Base-by-base conservation (phyloP, 129 eudicot species). In the Chrysanthemum lavandulifolium region DNA sequence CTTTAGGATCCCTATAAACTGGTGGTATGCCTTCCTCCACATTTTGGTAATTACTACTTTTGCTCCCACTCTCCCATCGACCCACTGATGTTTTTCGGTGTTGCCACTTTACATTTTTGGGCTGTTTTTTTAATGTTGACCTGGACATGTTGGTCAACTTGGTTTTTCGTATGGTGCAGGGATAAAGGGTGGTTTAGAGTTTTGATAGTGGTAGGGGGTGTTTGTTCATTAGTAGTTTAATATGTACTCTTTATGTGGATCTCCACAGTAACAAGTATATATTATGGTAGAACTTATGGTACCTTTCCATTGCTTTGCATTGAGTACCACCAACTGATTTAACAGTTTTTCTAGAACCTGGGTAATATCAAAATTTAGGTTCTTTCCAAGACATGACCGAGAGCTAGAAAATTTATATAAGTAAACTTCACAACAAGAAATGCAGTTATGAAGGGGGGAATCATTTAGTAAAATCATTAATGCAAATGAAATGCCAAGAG, bases 1-100 rank as follows among this genome's bases (percentile, higher is more conserved):
- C 78, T 88, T 53, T 75, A 93, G 84, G 65, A 64, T 10, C 14
- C 47, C 6, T 55, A 14, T 57, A 36, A 59, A 51, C 59, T 64
- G 16, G 16, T 36, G 19, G 10, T 76, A 13, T 66, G 55, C 53
- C 19, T 67, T 84, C 55, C 31, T 77, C 59, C 57, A 61, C 53
- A 75, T 57, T 71, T 49, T 65, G 71, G 74, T 71, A 40, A 51
- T 79, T 45, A 55, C 64, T 54, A 71, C 61, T 72, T 78, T 78
- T 78, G 68, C 49, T 31, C 73, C 73, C 59, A 49, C 40, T 40
- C 58, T 53, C 53, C 49, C 40, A 67, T 55, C 2, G 27, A 59
- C 36, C 36, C 1, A n/a, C 11, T 19, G 19, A 3, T 13, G 6
- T 45, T 3, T 5, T 43, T 43, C 52, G 9, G 51, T 23, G 4